Evolutionary conservation across 306 rosid species (phyloP).

Genomic region (Ziziphus jujuba): DNA sequence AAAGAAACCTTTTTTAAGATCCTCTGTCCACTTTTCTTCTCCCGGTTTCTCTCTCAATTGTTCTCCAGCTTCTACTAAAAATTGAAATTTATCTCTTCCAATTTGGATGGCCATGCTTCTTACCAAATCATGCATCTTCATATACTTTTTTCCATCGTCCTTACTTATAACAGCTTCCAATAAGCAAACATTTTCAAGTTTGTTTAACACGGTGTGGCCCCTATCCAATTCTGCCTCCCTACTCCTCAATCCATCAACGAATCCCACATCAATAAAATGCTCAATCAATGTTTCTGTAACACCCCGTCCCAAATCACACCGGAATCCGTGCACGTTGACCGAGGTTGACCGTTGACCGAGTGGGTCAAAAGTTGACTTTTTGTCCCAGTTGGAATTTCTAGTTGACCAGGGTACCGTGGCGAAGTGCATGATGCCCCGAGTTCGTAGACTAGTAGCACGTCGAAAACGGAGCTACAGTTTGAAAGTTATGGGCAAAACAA

Average conservation of each 20-base stretch:
- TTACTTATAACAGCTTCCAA: too few species aligned
- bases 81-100: background rate
- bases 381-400: too few species aligned
- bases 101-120: conserved; percentile 14
- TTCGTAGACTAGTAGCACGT: too few species aligned
- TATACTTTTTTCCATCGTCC: too few species aligned
- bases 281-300: background rate
- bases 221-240: background rate
- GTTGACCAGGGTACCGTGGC: too few species aligned
- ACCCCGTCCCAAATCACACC: too few species aligned
- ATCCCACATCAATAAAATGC: background rate
- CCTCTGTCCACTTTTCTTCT: conserved; percentile 5
- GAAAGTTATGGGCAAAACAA: too few species aligned
- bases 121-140: conserved; percentile 30
- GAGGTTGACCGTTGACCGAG: too few species aligned
- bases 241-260: conserved; percentile 1
- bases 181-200: conserved; percentile 10
- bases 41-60: background rate
- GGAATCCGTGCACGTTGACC: too few species aligned
- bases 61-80: conserved; percentile 1
- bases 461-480: too few species aligned
- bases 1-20: conserved; percentile 18
- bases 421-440: too few species aligned
- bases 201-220: conserved; percentile 12
- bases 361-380: too few species aligned